Evolutionary conservation across 169 alveolate species (phyloP).

Genomic region (Perkinsus chesapeaki): DNA sequence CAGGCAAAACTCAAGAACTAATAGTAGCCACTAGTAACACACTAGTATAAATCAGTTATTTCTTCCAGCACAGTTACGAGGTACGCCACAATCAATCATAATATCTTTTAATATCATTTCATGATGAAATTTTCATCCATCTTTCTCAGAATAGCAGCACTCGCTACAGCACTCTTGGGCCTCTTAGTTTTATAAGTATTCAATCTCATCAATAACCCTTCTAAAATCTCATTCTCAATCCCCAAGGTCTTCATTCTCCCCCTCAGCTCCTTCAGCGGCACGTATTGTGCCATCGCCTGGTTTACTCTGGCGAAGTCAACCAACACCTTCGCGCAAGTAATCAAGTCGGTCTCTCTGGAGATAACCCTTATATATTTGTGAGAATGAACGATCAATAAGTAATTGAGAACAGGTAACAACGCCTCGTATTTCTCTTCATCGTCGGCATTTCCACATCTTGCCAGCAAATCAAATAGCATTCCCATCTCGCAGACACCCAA

Average conservation of each 20-base stretch:
- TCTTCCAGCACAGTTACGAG: too few relatives aligned
- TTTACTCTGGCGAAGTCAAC: not conserved
- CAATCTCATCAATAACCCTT: not conserved
- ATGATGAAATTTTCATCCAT: not conserved
- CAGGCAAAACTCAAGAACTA: too few relatives aligned
- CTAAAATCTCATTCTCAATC: too few relatives aligned
- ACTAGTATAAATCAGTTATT: too few relatives aligned
- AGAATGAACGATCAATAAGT: not conserved
- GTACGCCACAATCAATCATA: too few relatives aligned
- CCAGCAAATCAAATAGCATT: not conserved
- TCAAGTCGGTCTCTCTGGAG: not conserved
- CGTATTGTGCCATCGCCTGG: too few relatives aligned
- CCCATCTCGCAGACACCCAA: not conserved
- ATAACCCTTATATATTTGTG: not conserved
- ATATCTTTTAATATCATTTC: too few relatives aligned
- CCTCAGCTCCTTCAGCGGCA: too few relatives aligned
- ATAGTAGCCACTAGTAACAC: too few relatives aligned
- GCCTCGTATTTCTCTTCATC: not conserved
- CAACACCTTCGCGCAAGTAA: not conserved
- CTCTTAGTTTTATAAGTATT: not conserved
- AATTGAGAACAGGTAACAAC: not conserved
- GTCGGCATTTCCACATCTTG: not conserved
- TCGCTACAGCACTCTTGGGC: not conserved
- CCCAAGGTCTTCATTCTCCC: too few relatives aligned
- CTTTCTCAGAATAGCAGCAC: not conserved